These are phyloP conservation scores for Fusarium coffeatum DNA, from an alignment of 2,329 filamentous ascomycete genomes.

Conservation along the genomic window DNA sequence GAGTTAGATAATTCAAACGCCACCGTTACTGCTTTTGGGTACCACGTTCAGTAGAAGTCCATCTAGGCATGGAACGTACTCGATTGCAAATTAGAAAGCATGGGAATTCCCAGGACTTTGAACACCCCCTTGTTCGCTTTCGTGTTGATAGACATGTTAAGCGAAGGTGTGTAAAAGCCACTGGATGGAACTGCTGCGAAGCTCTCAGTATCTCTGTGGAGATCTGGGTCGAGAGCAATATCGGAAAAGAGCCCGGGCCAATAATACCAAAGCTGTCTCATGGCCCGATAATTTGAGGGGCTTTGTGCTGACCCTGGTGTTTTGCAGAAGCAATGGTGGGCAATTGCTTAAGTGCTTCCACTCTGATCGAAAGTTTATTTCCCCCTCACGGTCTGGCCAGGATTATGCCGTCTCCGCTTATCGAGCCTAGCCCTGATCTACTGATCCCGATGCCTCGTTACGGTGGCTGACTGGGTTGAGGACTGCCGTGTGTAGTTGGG, in stretches of 20 bases:
- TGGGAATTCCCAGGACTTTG: not conserved
- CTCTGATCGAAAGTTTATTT: slow-evolving; percentile 45
- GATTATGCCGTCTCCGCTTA: slow-evolving; percentile 23
- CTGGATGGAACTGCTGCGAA: slow-evolving; percentile 15
- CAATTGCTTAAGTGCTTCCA: slow-evolving; percentile 33
- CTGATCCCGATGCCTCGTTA: slow-evolving; percentile 6
- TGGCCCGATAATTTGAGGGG: slow-evolving; percentile 22
- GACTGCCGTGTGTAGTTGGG: slow-evolving; percentile 30
- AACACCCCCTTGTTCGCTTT: not conserved
- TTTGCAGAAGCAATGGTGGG: slow-evolving; percentile 15
- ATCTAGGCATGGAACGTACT: slow-evolving; percentile 4
- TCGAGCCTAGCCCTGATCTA: slow-evolving; percentile 23
- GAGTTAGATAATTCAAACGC: slow-evolving; percentile 41
- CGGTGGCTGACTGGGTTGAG: slow-evolving; percentile 26
- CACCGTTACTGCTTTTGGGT: slow-evolving; percentile 38
- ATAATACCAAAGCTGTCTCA: slow-evolving; percentile 12
- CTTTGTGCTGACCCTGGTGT: slow-evolving; percentile 26
- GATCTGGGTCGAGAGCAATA: slow-evolving; percentile 17
- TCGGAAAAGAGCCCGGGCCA: slow-evolving; percentile 21
- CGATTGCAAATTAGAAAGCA: not conserved
- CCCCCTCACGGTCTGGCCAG: slow-evolving; percentile 38
- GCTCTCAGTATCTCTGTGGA: slow-evolving; percentile 3
- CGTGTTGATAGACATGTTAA: not conserved
- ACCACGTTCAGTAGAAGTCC: slow-evolving; percentile 6
- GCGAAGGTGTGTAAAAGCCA: slow-evolving; percentile 2